These are phyloP conservation scores for Pseudovirgaria hyperparasitica DNA, from an alignment of 2,329 filamentous ascomycete genomes.

Conservation along the genomic window DNA sequence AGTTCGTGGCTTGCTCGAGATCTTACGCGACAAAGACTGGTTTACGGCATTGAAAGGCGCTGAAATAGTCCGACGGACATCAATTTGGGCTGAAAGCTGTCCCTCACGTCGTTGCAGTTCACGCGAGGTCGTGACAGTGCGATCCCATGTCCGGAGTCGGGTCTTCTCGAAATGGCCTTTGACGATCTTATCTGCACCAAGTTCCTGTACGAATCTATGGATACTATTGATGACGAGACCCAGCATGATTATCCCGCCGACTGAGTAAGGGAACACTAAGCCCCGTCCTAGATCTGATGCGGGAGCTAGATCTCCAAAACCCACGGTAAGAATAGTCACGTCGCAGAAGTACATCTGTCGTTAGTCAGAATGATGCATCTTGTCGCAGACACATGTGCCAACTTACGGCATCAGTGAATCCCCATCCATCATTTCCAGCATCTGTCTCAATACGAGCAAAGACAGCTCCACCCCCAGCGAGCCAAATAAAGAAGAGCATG, in stretches of 20 bases:
- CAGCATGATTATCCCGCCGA: conserved; percentile 72
- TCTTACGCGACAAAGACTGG: too few species aligned
- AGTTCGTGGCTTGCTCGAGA: too few species aligned
- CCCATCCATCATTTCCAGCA: conserved; percentile 41
- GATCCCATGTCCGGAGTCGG: conserved; percentile 40
- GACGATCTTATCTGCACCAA: conserved; percentile 50
- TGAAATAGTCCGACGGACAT: too few species aligned
- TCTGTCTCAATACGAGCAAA: conserved; percentile 54
- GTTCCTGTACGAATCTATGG: conserved; percentile 48
- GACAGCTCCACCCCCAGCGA: conserved; percentile 63
- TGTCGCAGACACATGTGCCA: not conserved
- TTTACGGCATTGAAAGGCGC: too few species aligned
- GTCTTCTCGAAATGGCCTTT: conserved; percentile 44
- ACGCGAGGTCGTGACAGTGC: conserved; percentile 39
- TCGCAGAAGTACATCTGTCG: conserved; percentile 30
- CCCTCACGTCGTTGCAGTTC: conserved; percentile 29
- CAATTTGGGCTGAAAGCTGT: too few species aligned
- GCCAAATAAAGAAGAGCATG: conserved; percentile 70
- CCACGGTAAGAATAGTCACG: conserved; percentile 28
- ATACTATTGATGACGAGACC: conserved; percentile 76
- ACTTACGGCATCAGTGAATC: conserved; percentile 53
- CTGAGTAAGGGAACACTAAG: conserved; percentile 70
- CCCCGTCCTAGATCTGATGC: conserved; percentile 47
- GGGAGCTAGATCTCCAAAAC: conserved; percentile 42
- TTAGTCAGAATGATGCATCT: conserved; percentile 1